Evolutionary conservation across 2,329 filamentous ascomycete genomes (phyloP), one percentile per base, ranked within the genome.

Genomic region (Aspergillus sp.): DNA sequence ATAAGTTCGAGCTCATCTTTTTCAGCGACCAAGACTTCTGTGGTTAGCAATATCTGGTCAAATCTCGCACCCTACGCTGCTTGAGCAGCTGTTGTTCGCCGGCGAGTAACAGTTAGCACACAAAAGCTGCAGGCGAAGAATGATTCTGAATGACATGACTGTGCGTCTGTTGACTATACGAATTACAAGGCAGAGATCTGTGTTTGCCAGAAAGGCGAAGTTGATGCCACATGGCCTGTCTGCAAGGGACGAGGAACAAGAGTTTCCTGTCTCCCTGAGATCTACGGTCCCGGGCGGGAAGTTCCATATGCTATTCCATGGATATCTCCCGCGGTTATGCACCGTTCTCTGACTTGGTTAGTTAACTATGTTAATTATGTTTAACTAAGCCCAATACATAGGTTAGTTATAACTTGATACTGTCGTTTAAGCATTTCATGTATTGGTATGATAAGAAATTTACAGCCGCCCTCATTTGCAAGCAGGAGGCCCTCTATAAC

Each of bases 41-140:
- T 42, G 38, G 44, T 42, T 46, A 46, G 44, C 32, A 46, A 46
- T 46, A 46, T 46, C 9, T 36, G 44, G 39, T 46, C 40, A 46
- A 46, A 41, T 28, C 39, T 46, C 34, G 39, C 44, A 46, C 44
- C 19, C 38, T 46, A 46, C 39, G 40, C 39, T 46, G 44, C 44
- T 32, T 46, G 30, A 42, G 44, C 44, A 46, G 44, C 39, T 46
- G 39, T 46, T 46, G 39, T n/a, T 46, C 39, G 39, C 26, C 41
- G 44, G 32, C 44, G 32, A 46, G 42, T 40, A 46, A 46, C n/a
- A 40, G 38, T 46, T 32, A 32, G 30, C 38, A 32, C n/a, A n/a
- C n/a, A n/a, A n/a, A n/a, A n/a, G n/a, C n/a, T n/a, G n/a, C n/a
- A n/a, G 39, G 43, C 34, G 26, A 39, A 44, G 42, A 32, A 43